Percentiles rank a stretch among this genome's conserved stretches.
phyloP scores from a whole-genome alignment of 1,139 yeast genomes.

The Saccharomyces pastorianus region DNA sequence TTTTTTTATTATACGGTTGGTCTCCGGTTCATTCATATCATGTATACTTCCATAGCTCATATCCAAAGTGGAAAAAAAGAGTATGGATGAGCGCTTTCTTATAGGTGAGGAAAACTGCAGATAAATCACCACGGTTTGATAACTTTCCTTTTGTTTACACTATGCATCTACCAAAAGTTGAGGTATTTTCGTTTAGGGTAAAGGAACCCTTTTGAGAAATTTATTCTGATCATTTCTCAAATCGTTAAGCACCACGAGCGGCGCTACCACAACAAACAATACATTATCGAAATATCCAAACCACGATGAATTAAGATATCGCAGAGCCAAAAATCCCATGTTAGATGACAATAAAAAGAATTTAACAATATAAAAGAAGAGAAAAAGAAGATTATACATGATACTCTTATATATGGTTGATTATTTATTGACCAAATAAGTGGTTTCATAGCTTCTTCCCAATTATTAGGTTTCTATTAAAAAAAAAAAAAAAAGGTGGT shows the following conservation, averaged over 20 bases:
- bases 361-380: neutral
- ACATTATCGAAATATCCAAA: neutral
- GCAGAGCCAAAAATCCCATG: neutral
- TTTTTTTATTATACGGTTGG: slow-evolving; percentile 13
- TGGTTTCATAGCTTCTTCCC: neutral
- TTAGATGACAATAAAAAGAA: neutral
- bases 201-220: neutral
- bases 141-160: neutral
- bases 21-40: slow-evolving; percentile 3
- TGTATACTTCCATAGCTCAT: slow-evolving; percentile 5
- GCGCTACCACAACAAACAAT: neutral
- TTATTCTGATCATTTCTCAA: neutral
- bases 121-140: neutral
- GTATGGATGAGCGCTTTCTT: neutral
- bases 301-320: neutral
- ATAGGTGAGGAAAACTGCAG: neutral
- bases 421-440: neutral
- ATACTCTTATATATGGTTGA: neutral
- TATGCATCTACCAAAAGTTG: neutral
- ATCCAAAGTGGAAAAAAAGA: neutral
- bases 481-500: neutral
- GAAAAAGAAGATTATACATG: neutral
- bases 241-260: neutral
- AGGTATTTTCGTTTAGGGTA: neutral
- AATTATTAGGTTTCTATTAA: neutral